Percentiles rank a stretch among this genome's conserved stretches.
phyloP scores from a whole-genome alignment of 306 rosid genomes.

The Astragalus glycyphyllos region DNA sequence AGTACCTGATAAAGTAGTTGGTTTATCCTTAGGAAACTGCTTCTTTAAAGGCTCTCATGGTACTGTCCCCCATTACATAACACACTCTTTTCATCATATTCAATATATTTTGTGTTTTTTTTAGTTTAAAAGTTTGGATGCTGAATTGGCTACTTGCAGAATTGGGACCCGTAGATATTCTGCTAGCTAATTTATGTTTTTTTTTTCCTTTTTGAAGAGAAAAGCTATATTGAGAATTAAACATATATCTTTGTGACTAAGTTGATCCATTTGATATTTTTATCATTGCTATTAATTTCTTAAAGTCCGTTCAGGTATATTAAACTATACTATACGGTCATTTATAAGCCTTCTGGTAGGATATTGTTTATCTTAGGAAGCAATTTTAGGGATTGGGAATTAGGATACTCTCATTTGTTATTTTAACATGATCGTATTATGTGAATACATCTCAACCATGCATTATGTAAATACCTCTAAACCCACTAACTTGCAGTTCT shows the following conservation, averaged over 20 bases:
- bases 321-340: constrained; percentile 9
- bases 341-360: constrained; percentile 13
- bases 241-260: not conserved
- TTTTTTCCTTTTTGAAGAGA: not conserved
- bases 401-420: not conserved
- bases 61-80: not conserved
- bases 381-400: not conserved
- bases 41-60: not conserved
- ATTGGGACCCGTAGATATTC: constrained; percentile 9
- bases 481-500: constrained; percentile 2
- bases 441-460: constrained; percentile 13
- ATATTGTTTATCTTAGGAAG: constrained; percentile 20
- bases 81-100: no score
- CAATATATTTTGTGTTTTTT: no score
- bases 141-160: constrained; percentile 8
- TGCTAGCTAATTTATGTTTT: constrained; percentile 2
- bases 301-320: not conserved
- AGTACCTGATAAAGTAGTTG: constrained; percentile 18
- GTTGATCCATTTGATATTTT: not conserved
- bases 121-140: constrained; percentile 21
- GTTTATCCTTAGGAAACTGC: not conserved
- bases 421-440: constrained; percentile 8
- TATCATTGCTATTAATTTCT: constrained; percentile 4
- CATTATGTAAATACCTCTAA: constrained; percentile 11
- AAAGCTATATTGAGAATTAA: not conserved